Percentiles rank a stretch among this genome's conserved stretches.
Evolutionary conservation across 108 stramenopile genomes (phyloP).

Genomic region (Nannochloropsis oceanica): DNA sequence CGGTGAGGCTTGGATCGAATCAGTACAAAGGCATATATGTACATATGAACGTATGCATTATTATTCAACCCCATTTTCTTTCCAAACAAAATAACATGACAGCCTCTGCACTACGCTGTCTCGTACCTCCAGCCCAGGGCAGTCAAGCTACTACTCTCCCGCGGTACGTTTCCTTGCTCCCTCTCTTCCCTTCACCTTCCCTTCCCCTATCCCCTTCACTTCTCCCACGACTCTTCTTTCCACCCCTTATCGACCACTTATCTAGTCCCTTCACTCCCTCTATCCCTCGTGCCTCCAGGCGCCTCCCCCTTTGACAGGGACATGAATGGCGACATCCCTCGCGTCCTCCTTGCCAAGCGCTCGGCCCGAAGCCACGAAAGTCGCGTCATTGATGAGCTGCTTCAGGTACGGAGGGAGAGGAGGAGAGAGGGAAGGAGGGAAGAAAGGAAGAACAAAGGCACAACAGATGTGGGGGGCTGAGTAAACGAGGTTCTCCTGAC

Average conservation of each 20-base stretch:
- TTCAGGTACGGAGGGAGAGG: background rate
- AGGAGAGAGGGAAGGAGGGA: background rate
- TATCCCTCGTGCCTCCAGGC: background rate
- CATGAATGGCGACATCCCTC: background rate
- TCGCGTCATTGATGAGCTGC: background rate
- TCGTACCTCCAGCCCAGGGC: background rate
- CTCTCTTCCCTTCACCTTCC: background rate
- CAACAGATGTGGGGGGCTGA: background rate
- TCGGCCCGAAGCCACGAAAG: background rate
- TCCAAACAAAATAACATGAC: background rate
- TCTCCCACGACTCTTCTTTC: background rate
- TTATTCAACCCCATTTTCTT: too few relatives aligned
- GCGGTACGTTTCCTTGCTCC: background rate
- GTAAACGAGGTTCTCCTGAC: too few relatives aligned
- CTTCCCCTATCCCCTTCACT: background rate
- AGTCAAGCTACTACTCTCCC: background rate
- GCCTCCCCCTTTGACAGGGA: background rate
- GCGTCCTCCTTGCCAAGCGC: background rate
- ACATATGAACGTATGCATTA: too few relatives aligned
- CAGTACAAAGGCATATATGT: too few relatives aligned
- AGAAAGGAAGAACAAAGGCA: background rate
- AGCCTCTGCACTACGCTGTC: background rate
- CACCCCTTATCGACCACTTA: background rate
- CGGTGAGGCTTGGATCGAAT: background rate
- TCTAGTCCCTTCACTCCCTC: background rate